These are phyloP conservation scores for Lachnellula subtilissima DNA, from an alignment of 2,329 filamentous ascomycete genomes.

Conservation along the genomic window DNA sequence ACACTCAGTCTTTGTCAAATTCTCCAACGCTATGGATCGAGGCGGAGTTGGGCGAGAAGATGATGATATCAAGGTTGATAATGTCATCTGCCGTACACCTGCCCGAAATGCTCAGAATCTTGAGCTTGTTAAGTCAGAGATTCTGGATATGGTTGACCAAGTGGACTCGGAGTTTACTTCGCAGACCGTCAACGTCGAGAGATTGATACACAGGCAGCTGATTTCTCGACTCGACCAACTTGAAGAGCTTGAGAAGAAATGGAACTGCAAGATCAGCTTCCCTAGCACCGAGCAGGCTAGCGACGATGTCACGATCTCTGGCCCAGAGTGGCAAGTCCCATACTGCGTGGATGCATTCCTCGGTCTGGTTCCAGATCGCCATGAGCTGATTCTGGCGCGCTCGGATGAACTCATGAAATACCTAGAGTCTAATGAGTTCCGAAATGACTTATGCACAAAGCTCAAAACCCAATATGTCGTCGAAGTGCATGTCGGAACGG, in stretches of 20 bases:
- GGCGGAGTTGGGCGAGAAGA: constrained; percentile 88
- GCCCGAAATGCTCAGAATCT: constrained; percentile 95
- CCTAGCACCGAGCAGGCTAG: constrained; percentile 96
- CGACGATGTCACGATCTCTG: constrained; percentile 91
- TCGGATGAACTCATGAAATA: constrained; percentile 73
- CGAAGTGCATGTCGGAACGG: constrained; percentile 69
- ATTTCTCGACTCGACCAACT: constrained; percentile 84
- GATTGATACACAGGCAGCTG: constrained; percentile 90
- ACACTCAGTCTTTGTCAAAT: constrained; percentile 99
- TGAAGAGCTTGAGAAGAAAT: constrained; percentile 95
- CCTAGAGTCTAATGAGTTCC: constrained; percentile 76
- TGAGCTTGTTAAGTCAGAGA: constrained; percentile 96
- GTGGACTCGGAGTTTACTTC: constrained; percentile 90
- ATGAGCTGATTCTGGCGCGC: constrained; percentile 81
- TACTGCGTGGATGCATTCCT: constrained; percentile 94
- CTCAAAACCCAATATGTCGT: constrained; percentile 91
- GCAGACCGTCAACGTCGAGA: constrained; percentile 88
- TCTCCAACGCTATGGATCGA: constrained; percentile 98
- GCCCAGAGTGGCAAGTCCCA: constrained; percentile 96
- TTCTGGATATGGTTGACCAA: constrained; percentile 95
- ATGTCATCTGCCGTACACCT: constrained; percentile 96
- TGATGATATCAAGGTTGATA: constrained; percentile 97
- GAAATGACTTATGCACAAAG: constrained; percentile 73
- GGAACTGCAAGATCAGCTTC: constrained; percentile 99
- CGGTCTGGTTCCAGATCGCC: constrained; percentile 95